Evolutionary conservation across 2,329 filamentous ascomycete species (phyloP).

Genomic region (Hymenoscyphus fructigenus): DNA sequence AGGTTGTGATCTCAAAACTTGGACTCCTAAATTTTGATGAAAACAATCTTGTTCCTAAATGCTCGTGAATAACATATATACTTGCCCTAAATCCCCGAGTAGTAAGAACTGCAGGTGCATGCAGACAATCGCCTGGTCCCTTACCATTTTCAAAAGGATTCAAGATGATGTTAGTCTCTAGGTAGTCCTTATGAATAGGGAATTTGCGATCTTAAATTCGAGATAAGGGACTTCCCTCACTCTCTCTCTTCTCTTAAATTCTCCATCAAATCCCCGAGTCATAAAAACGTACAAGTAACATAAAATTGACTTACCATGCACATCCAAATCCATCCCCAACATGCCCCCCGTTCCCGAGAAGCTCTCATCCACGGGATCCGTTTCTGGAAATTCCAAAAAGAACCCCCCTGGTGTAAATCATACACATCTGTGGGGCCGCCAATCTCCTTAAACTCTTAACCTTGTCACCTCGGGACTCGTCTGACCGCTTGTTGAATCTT

Average conservation of each 20-base stretch:
- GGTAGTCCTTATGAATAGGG: no score
- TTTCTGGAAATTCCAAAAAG: background rate
- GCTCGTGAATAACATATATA: no score
- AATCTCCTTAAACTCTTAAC: background rate
- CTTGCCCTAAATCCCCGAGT: no score
- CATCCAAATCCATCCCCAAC: background rate
- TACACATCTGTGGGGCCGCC: background rate
- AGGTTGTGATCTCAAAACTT: no score
- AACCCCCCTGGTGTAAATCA: background rate
- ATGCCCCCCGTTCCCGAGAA: background rate
- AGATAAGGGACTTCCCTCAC: no score
- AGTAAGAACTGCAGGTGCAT: no score
- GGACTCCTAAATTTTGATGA: no score
- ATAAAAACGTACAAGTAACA: background rate
- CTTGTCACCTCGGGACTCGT: background rate
- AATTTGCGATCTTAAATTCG: no score
- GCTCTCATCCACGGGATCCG: background rate
- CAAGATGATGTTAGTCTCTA: no score
- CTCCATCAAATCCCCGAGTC: background rate
- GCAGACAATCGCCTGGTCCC: no score
- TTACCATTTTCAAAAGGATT: no score
- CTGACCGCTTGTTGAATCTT: background rate
- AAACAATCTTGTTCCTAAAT: no score
- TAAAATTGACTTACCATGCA: background rate
- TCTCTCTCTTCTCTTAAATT: background rate